Base-by-base conservation (phyloP, 768 basidiomycete species). In the Naganishia randhawae region DNA sequence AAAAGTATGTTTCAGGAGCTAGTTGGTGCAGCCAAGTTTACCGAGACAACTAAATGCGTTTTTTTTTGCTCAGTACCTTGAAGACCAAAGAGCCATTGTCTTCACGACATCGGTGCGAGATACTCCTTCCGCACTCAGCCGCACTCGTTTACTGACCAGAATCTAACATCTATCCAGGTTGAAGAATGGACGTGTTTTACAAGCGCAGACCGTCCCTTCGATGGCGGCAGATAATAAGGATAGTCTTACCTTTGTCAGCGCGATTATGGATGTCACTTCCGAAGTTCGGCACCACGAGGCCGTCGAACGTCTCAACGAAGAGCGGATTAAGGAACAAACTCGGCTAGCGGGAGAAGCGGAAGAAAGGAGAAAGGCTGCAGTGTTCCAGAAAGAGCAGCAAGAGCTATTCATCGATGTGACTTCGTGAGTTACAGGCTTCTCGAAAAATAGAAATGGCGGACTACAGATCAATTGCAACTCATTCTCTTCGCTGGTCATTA, bases 351-450 rank as follows among this genome's bases (percentile, higher is more conserved):
- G 25, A 2, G 68, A 69, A 35, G 63, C 68, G 17, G 68, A 69
- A 33, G 51, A 69, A 42, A 31, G 68, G 27, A 25, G 68, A 27
- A 65, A 48, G 32, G 45, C 45, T 2, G 68, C 68, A 17, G 63
- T 69, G 27, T 27, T 33, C 13, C 68, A 69, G 42, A 63, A 64
- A 29, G 68, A 69, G 22, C 68, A 69, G 22, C 62, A 63, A 29
- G 63, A 50, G 16, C 45, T 64, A 17, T 48, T 69, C 25, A 53
- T 69, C 14, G 68, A 69, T 35, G 41, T 65, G 7, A 53, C 54
- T 1, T 69, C 63, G 55, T 54, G 16, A 42, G 41, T 42, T 42
- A 7, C 41, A 42, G 19, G 14, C 19, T n/a, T n/a, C n/a, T n/a
- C n/a, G n/a, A n/a, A n/a, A n/a, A n/a, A n/a, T n/a, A n/a, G n/a